Evolutionary conservation across 257 asterid genomes (phyloP).

Genomic region (Scutellaria galericulata): DNA sequence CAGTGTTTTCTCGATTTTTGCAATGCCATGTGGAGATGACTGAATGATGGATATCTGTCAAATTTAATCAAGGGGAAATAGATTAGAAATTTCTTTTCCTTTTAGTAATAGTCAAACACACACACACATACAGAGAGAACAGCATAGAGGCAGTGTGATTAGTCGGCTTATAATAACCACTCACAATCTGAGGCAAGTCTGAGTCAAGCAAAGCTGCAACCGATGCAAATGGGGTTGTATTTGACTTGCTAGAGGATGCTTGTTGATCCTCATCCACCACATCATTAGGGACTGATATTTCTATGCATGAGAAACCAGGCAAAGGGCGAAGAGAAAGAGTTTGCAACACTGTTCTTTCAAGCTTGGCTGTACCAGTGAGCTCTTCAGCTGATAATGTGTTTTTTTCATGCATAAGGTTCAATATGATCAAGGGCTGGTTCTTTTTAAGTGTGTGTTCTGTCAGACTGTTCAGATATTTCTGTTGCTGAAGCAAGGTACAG

Average conservation of each 20-base stretch:
- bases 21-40: constrained; percentile 62
- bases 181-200: constrained; percentile 78
- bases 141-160: neutral
- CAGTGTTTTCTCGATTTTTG: constrained; percentile 60
- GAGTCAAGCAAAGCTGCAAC: constrained; percentile 55
- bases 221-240: constrained; percentile 41
- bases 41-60: constrained; percentile 66
- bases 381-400: constrained; percentile 61
- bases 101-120: too few relatives aligned
- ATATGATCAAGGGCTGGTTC: constrained; percentile 75
- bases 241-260: constrained; percentile 54
- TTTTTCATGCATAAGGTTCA: constrained; percentile 80
- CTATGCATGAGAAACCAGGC: constrained; percentile 50
- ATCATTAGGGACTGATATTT: constrained; percentile 46
- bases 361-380: constrained; percentile 56
- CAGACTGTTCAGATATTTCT: constrained; percentile 63
- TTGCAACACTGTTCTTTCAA: constrained; percentile 71
- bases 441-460: constrained; percentile 86
- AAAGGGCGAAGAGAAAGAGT: constrained; percentile 66
- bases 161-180: constrained; percentile 32
- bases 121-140: too few relatives aligned
- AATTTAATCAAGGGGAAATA: neutral
- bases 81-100: neutral
- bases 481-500: constrained; percentile 54
- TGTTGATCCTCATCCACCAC: constrained; percentile 48